Evolutionary conservation across 2,329 filamentous ascomycete genomes (phyloP).

Genomic region (Pseudocercospora fijiensis): DNA sequence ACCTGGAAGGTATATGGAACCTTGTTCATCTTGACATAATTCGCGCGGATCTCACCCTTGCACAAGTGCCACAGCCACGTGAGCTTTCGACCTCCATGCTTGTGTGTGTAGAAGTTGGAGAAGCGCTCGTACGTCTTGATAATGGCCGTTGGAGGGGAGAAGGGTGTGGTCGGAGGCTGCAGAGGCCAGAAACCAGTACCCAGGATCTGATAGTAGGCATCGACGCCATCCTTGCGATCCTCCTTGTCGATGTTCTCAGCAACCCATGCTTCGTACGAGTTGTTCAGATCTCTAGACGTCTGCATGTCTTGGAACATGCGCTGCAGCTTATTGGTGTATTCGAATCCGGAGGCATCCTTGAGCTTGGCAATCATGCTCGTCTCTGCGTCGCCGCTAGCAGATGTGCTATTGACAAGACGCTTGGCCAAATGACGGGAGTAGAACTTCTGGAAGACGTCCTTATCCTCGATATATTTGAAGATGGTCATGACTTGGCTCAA

Average conservation of each 20-base stretch:
- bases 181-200: slow-evolving; percentile 98
- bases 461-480: slow-evolving; percentile 99
- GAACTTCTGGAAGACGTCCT: slow-evolving; percentile 99
- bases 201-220: slow-evolving; percentile 87
- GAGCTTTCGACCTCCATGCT: slow-evolving; percentile 93
- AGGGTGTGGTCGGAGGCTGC: slow-evolving; percentile 79
- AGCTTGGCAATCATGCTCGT: slow-evolving; percentile 99
- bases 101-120: slow-evolving; percentile 86
- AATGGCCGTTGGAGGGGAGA: slow-evolving; percentile 82
- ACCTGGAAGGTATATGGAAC: slow-evolving; percentile 96
- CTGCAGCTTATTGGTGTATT: slow-evolving; percentile 99
- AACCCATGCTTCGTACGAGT: slow-evolving; percentile 78
- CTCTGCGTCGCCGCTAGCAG: slow-evolving; percentile 94
- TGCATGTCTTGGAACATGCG: slow-evolving; percentile 99
- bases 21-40: slow-evolving; percentile 84
- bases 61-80: slow-evolving; percentile 98
- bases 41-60: slow-evolving; percentile 93
- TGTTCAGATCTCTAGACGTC: slow-evolving; percentile 95
- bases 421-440: slow-evolving; percentile 96
- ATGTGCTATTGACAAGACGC: slow-evolving; percentile 90
- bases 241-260: slow-evolving; percentile 63
- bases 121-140: slow-evolving; percentile 87
- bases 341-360: slow-evolving; percentile 97
- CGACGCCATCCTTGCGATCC: slow-evolving; percentile 67
- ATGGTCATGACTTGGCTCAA: slow-evolving; percentile 96